phyloP scores from a whole-genome alignment of 305 asterid genomes.

The Solanum chacoense region DNA sequence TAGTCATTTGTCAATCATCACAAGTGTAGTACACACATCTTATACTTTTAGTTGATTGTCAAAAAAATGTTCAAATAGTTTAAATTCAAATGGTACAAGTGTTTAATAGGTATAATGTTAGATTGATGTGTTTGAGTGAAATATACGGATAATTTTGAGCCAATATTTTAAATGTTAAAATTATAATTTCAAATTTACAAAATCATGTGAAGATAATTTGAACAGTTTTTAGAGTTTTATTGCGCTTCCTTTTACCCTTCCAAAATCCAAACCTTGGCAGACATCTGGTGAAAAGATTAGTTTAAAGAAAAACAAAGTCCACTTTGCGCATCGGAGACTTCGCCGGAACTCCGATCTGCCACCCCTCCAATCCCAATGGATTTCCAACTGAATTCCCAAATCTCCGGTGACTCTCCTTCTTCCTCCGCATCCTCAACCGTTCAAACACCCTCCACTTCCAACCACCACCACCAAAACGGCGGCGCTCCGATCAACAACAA shows the following conservation, averaged over 20 bases:
- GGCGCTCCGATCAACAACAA: slow-evolving; percentile 13
- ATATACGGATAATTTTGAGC: too few species aligned
- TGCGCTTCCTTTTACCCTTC: neutral
- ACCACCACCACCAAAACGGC: slow-evolving; percentile 26
- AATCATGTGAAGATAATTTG: neutral
- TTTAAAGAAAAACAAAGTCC: neutral
- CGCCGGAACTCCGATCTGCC: neutral
- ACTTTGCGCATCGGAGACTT: neutral
- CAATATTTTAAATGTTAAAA: too few species aligned
- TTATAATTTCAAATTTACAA: neutral
- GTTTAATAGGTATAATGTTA: too few species aligned
- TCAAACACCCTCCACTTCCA: slow-evolving; percentile 17
- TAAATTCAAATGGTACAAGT: neutral
- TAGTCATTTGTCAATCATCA: neutral
- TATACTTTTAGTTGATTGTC: too few species aligned
- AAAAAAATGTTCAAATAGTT: too few species aligned
- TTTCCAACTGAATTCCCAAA: slow-evolving; percentile 26
- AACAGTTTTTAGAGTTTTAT: neutral
- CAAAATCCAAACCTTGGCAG: neutral
- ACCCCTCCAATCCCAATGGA: slow-evolving; percentile 40
- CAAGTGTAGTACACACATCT: neutral
- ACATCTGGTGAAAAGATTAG: neutral
- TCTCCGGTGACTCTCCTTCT: slow-evolving; percentile 63
- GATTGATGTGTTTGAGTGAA: too few species aligned
- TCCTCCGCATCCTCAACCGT: slow-evolving; percentile 58